phyloP scores from a whole-genome alignment of 805 yeast species.

The Wickerhamiella kurtzmanii region DNA sequence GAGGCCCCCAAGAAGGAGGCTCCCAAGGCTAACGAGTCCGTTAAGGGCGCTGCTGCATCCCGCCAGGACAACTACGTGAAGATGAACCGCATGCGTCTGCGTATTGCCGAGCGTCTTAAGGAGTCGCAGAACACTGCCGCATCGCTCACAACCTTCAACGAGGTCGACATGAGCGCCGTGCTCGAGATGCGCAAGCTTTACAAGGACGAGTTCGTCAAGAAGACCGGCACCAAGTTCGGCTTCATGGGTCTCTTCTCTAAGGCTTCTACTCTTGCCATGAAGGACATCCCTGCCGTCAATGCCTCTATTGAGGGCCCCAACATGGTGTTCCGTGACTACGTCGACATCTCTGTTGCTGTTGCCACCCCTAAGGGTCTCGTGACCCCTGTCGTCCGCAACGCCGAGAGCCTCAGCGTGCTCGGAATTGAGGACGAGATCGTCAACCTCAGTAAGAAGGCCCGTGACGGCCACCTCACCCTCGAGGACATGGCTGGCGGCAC shows the following conservation, averaged over 20 bases:
- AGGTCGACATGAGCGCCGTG: slow-evolving; percentile 87
- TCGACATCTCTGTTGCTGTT: slow-evolving; percentile 90
- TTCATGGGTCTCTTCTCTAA: slow-evolving; percentile 98
- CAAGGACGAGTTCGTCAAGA: slow-evolving; percentile 91
- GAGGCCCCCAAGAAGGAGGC: slow-evolving; percentile 19
- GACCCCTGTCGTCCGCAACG: slow-evolving; percentile 95
- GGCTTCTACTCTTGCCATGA: slow-evolving; percentile 85
- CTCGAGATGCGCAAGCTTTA: slow-evolving; percentile 90
- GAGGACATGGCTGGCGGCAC: slow-evolving; percentile 99
- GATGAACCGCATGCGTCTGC: slow-evolving; percentile 98
- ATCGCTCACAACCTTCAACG: slow-evolving; percentile 93
- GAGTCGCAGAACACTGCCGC: slow-evolving; percentile 99
- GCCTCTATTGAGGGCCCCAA: slow-evolving; percentile 69
- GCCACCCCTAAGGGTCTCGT: slow-evolving; percentile 99
- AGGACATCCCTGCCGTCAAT: slow-evolving; percentile 88
- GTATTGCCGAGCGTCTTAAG: slow-evolving; percentile 97
- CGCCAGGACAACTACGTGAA: slow-evolving; percentile 85
- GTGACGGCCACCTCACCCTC: slow-evolving; percentile 89
- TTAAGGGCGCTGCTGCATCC: slow-evolving; percentile 38
- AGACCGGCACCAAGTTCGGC: slow-evolving; percentile 88
- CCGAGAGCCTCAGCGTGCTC: slow-evolving; percentile 75
- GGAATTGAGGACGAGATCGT: slow-evolving; percentile 83
- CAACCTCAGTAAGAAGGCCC: slow-evolving; percentile 76
- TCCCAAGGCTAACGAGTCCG: slow-evolving; percentile 25
- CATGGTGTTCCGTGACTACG: slow-evolving; percentile 90